Base-by-base conservation (phyloP, 306 rosid species). In the Cyamopsis tetragonoloba region DNA sequence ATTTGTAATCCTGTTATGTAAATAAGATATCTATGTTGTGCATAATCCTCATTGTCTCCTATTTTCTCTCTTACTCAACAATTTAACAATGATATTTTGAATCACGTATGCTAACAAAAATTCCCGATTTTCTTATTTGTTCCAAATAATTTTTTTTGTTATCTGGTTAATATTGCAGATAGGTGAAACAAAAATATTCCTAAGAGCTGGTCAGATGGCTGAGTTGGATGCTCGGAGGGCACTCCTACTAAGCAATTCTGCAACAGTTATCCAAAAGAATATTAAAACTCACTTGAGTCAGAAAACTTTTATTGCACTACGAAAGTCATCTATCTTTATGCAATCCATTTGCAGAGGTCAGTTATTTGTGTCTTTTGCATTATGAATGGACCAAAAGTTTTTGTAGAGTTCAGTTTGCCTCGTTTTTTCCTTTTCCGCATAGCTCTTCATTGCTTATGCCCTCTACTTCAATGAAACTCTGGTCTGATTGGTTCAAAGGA, bases 161-260 rank as follows among this genome's bases (percentile, higher is more conserved):
- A 53, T 58, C 26, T 26, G 75, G 55, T 81, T 68, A 30, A 64
- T 65, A 59, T 73, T 82, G 62, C 83, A 89, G 98, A 82, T 92
- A 43, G 98, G 98, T 62, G 74, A 86, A 74, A 73, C 96, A 43
- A 50, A 87, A 83, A 30, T 92, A 66, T 92, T 92, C 78, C 73
- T 92, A 44, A 86, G 91, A 80, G 98, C 86, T 54, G 91, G 91
- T 57, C 89, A 89, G 87, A 89, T 89, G 98, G 92, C 96, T 55
- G 89, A 87, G 77, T 80, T 92, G 68, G 96, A 92, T 83, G 85
- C 89, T 66, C 65, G 30, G 61, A 87, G 93, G 75, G 75, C 84
- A 71, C 57, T 58, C 32, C 48, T 79, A n/a, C 81, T 83, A 63
- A 77, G 62, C 60, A 54, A 59, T n/a, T 80, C 96, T 17, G 96